phyloP scores from a whole-genome alignment of 495 filamentous ascomycete genomes.

The Daldinia bambusicola region DNA sequence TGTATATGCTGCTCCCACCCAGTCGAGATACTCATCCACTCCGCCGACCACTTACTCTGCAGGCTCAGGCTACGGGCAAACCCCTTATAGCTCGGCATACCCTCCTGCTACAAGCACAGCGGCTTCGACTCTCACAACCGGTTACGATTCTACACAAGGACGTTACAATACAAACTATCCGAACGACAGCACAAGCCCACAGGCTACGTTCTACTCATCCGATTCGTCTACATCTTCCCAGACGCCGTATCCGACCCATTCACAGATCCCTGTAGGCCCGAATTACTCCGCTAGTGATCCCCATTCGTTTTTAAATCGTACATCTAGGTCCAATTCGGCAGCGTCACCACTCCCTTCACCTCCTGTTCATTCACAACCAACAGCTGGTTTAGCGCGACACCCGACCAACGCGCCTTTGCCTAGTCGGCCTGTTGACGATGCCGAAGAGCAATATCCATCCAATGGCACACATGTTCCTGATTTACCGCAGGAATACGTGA shows the following conservation, averaged over 20 bases:
- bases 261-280: conserved; percentile 60
- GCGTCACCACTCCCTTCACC: conserved; percentile 56
- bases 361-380: conserved; percentile 44
- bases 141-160: conserved; percentile 39
- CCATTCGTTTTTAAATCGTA: conserved; percentile 53
- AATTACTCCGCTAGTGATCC: conserved; percentile 56
- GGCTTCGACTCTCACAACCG: conserved; percentile 27
- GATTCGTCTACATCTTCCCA: conserved; percentile 48
- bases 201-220: conserved; percentile 47
- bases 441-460: conserved; percentile 53
- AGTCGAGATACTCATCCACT: conserved; percentile 46
- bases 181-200: conserved; percentile 39
- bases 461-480: conserved; percentile 38
- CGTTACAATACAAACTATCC: conserved; percentile 36
- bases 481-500: conserved; percentile 48
- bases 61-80: conserved; percentile 52
- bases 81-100: conserved; percentile 51
- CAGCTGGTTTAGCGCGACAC: conserved; percentile 57
- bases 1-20: conserved; percentile 46
- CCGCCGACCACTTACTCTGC: conserved; percentile 45
- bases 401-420: conserved; percentile 66
- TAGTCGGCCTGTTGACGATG: conserved; percentile 59
- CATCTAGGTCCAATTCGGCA: conserved; percentile 56
- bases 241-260: conserved; percentile 58
- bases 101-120: conserved; percentile 20